Evolutionary conservation across 441 rosid genomes (phyloP).

Genomic region (Pelargonium fulgidum): DNA sequence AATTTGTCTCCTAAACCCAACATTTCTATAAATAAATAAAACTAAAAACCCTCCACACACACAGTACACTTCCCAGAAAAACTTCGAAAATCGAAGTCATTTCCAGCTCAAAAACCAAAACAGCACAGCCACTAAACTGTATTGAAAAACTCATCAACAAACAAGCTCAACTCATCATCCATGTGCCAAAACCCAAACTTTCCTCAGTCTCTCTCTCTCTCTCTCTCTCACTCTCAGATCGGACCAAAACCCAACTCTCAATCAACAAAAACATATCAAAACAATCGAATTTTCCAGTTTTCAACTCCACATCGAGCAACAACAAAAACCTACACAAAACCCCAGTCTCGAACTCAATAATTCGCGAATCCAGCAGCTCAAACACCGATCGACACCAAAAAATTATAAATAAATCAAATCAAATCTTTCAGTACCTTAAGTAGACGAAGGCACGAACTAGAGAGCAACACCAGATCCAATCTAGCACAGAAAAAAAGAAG

Average conservation of each 20-base stretch:
- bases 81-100: slow-evolving; percentile 15
- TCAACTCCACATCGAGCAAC: background rate
- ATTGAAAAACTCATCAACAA: slow-evolving; percentile 17
- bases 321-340: background rate
- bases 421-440: slow-evolving; percentile 14
- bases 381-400: background rate
- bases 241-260: background rate
- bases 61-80: slow-evolving; percentile 15
- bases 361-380: background rate
- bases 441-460: background rate
- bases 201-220: slow-evolving; percentile 16
- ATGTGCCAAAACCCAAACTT: slow-evolving; percentile 11
- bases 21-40: background rate
- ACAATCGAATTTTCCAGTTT: background rate
- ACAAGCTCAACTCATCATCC: slow-evolving; percentile 12
- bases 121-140: background rate
- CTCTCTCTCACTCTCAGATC: slow-evolving; percentile 2
- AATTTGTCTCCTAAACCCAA: background rate
- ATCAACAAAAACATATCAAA: background rate
- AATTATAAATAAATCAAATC: slow-evolving; percentile 30
- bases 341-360: background rate
- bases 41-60: background rate
- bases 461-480: slow-evolving; percentile 8
- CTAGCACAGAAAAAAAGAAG: background rate
- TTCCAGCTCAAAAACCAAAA: slow-evolving; percentile 14